Percentiles rank a stretch among this genome's conserved stretches.
phyloP scores from a whole-genome alignment of 352 stramenopile species.

The Phytophthora pseudosyringae region DNA sequence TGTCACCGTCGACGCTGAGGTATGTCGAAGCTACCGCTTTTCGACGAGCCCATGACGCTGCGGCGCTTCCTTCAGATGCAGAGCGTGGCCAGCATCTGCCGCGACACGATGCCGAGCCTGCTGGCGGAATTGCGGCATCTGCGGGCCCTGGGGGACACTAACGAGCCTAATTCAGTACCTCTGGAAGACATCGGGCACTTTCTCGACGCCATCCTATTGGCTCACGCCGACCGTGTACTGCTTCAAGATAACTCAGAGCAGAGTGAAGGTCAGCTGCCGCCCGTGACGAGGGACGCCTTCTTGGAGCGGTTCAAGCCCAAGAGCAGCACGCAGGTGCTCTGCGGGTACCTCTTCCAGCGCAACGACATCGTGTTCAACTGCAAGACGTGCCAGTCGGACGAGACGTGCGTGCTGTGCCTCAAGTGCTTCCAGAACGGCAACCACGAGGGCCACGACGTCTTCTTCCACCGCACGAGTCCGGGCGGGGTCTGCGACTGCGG shows the following conservation, averaged over 20 bases:
- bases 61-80: conserved; percentile 34
- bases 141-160: not conserved
- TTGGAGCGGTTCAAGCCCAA: conserved; percentile 67
- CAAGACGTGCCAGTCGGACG: conserved; percentile 97
- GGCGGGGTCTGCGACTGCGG: conserved; percentile 98
- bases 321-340: conserved; percentile 71
- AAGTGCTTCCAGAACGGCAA: conserved; percentile 95
- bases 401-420: conserved; percentile 98
- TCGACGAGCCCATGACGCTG: conserved; percentile 18
- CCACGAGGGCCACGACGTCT: conserved; percentile 95
- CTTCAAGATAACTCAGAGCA: conserved; percentile 14
- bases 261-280: conserved; percentile 17
- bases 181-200: conserved; percentile 40
- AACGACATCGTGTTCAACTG: conserved; percentile 99
- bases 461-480: conserved; percentile 79
- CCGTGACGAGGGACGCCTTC: conserved; percentile 57
- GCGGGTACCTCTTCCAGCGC: conserved; percentile 96
- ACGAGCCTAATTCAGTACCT: conserved; percentile 26
- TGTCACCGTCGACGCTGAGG: conserved; percentile 1
- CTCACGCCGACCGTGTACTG: conserved; percentile 32
- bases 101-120: conserved; percentile 28
- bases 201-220: conserved; percentile 64
- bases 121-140: conserved; percentile 32
- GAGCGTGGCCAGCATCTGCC: conserved; percentile 9
- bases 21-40: conserved; percentile 14